Evolutionary conservation across 129 eudicot genomes (phyloP).

Genomic region (Pulicaria dysenterica): DNA sequence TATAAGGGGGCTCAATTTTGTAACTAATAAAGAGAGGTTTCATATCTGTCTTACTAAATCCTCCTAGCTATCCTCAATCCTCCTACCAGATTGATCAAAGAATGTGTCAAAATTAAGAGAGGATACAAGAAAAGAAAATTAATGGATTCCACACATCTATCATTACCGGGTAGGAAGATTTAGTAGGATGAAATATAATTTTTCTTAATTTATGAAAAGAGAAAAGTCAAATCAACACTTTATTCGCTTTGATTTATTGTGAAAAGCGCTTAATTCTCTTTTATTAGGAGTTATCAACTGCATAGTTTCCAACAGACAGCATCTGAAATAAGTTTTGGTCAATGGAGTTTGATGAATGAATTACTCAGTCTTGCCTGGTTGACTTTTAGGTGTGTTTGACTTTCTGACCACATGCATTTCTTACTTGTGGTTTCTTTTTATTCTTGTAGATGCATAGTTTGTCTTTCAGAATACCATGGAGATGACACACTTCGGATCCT

Average conservation of each 20-base stretch:
- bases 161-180: too few species aligned
- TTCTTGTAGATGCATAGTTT: slow-evolving; percentile 68
- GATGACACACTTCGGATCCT: slow-evolving; percentile 77
- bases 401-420: slow-evolving; percentile 18
- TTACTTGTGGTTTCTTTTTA: not conserved
- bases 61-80: too few species aligned
- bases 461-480: slow-evolving; percentile 74
- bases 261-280: not conserved
- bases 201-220: too few species aligned
- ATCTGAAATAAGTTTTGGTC: slow-evolving; percentile 23
- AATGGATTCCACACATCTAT: too few species aligned
- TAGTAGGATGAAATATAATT: too few species aligned
- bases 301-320: slow-evolving; percentile 1
- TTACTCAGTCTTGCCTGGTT: slow-evolving; percentile 21
- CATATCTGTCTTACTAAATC: too few species aligned
- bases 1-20: too few species aligned
- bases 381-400: slow-evolving; percentile 30
- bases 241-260: not conserved
- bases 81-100: too few species aligned
- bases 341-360: not conserved
- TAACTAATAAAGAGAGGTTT: too few species aligned
- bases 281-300: slow-evolving; percentile 21
- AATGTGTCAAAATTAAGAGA: too few species aligned
- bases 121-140: too few species aligned
- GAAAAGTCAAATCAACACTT: slow-evolving; percentile 18